phyloP scores from a whole-genome alignment of 1,284 basidiomycete genomes.

The Microbotryum intermedium region DNA sequence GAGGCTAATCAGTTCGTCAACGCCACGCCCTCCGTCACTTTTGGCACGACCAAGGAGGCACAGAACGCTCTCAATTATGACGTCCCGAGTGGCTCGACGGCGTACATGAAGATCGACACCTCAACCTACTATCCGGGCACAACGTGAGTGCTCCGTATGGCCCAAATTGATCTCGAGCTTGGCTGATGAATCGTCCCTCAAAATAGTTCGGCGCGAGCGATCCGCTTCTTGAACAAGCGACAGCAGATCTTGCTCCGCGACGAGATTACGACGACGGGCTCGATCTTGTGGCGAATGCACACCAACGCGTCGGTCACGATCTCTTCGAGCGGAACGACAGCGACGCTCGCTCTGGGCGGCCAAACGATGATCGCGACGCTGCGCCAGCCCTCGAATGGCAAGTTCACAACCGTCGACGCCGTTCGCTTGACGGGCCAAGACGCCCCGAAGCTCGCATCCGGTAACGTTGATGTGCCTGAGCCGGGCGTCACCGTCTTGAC shows the following conservation, averaged over 20 bases:
- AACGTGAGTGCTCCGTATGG: not conserved
- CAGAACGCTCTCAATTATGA: conserved; percentile 59
- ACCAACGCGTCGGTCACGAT: conserved; percentile 62
- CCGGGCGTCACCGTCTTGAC: conserved; percentile 66
- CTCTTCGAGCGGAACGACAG: conserved; percentile 44
- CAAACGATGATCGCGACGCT: conserved; percentile 47
- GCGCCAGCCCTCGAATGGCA: conserved; percentile 34
- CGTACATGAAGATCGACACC: conserved; percentile 72
- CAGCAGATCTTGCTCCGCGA: conserved; percentile 63
- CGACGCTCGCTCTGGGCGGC: conserved; percentile 56
- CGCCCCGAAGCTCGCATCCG: conserved; percentile 48
- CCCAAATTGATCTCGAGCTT: not conserved
- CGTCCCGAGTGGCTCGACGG: conserved; percentile 61
- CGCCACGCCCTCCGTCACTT: conserved; percentile 51
- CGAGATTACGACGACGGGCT: conserved; percentile 33
- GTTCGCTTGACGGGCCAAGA: conserved; percentile 54
- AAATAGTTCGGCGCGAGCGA: conserved; percentile 66
- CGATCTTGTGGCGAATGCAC: conserved; percentile 48
- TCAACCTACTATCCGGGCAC: not conserved
- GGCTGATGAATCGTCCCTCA: conserved; percentile 30
- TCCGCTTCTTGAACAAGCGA: conserved; percentile 74
- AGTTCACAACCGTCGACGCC: conserved; percentile 37
- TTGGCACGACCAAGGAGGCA: conserved; percentile 52
- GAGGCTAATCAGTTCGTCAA: conserved; percentile 68
- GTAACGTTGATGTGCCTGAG: conserved; percentile 57